Base-by-base conservation (phyloP, 2,329 filamentous ascomycete genomes). In the Pseudogymnoascus destructans region DNA sequence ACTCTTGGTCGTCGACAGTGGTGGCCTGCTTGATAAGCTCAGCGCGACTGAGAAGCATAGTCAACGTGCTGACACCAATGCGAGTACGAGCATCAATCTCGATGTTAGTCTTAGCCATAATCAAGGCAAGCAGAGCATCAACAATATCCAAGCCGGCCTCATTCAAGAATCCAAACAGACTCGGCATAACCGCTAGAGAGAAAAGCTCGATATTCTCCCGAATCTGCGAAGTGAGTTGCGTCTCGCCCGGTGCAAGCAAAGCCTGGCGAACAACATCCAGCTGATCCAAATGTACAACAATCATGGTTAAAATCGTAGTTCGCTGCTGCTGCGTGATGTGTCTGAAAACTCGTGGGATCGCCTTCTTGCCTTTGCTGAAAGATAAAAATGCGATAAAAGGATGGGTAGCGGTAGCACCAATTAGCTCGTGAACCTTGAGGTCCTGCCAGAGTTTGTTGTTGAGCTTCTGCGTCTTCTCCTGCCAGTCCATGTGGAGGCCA, bases 341-440 rank as follows among this genome's bases (percentile, higher is more conserved):
- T 42, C 90, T 86, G 80, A 97, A 97, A 57, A 97, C 87, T 58
- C 93, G 89, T 55, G 90, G 90, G 61, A 98, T 89, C 1, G 88
- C 89, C 75, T 93, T 95, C 75, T 96, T 97, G 68, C 93, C 93
- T 76, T 98, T 98, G 64, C 85, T 82, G 67, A 93, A 95, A 3
- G 91, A 95, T 52, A 98, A 76, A 70, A 98, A 92, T 52, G 91
- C 89, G 65, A 98, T 96, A 73, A 98, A 98, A 0, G 93, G 93
- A 70, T 98, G 93, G 15, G 80, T 76, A 2, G 76, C 75, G 57
- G 85, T 88, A 49, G 76, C 79, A 25, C 81, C 86, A 64, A 96
- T 93, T 1, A 90, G 91, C 69, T 95, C 92, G 73, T 95, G 89
- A 55, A 98, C 89, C 74, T 95, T 95, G 56, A 96, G 79, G 60